phyloP scores from a whole-genome alignment of 2,329 filamentous ascomycete species.

The Calonectria pseudoreteaudii region DNA sequence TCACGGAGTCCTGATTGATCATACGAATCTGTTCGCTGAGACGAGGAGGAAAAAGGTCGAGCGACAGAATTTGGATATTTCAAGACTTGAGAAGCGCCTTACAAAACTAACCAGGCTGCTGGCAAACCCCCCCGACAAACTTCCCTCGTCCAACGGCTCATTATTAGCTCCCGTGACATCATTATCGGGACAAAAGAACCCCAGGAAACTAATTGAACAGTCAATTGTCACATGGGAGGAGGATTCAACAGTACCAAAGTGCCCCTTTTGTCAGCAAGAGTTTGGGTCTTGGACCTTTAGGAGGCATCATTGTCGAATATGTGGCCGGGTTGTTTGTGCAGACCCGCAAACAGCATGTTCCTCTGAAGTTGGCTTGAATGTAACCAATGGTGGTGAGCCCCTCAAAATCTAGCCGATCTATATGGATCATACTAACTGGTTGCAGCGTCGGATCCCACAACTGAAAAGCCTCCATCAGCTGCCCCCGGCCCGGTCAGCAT shows the following conservation, averaged over 20 bases:
- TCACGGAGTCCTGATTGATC: conserved; percentile 76
- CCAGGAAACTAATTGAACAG: conserved; percentile 86
- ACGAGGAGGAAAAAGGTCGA: conserved; percentile 84
- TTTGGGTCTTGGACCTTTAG: conserved; percentile 94
- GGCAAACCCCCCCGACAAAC: conserved; percentile 78
- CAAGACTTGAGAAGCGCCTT: conserved; percentile 89
- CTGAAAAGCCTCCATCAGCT: conserved; percentile 52
- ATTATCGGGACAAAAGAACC: conserved; percentile 76
- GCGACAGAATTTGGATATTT: conserved; percentile 87
- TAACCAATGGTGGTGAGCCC: conserved; percentile 33
- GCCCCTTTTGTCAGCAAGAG: conserved; percentile 95
- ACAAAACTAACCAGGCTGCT: conserved; percentile 90
- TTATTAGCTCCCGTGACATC: conserved; percentile 71
- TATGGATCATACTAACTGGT: not conserved
- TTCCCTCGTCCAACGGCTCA: conserved; percentile 61
- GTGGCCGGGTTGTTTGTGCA: conserved; percentile 91
- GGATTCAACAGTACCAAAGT: conserved; percentile 81
- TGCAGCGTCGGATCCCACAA: conserved; percentile 47
- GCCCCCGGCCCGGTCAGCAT: conserved; percentile 69
- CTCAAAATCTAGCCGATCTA: not conserved
- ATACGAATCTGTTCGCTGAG: conserved; percentile 76
- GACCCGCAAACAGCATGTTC: conserved; percentile 89
- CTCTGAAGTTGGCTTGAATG: conserved; percentile 80
- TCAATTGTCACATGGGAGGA: conserved; percentile 96
- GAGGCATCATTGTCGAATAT: conserved; percentile 93